These are phyloP conservation scores for Pisolithus albus DNA, from an alignment of 768 basidiomycete genomes.

Conservation along the genomic window DNA sequence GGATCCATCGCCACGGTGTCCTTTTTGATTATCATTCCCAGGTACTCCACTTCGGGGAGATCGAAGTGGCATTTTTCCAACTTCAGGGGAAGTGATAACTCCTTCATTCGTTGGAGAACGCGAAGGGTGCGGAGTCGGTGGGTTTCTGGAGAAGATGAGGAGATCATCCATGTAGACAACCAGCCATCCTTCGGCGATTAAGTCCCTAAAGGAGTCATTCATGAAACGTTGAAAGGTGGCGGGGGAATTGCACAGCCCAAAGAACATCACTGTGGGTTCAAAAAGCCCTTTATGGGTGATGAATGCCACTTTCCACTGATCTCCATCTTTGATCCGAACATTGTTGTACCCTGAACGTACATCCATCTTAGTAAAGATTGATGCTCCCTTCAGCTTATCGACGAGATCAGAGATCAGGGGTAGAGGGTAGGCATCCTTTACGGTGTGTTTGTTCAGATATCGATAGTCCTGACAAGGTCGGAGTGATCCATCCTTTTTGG, in stretches of 20 bases:
- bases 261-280: not conserved
- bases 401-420: not conserved
- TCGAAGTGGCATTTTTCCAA: not conserved
- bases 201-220: too few species aligned
- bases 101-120: not conserved
- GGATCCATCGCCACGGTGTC: not conserved
- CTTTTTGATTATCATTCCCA: not conserved
- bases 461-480: not conserved
- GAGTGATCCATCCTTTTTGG: too few species aligned
- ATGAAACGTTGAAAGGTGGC: too few species aligned
- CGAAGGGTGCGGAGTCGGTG: not conserved
- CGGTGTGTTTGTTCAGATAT: not conserved
- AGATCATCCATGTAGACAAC: not conserved
- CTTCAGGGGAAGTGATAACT: not conserved
- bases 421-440: not conserved
- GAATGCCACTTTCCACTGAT: not conserved
- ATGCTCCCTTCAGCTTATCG: not conserved
- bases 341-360: too few species aligned
- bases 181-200: not conserved
- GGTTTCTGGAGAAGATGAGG: not conserved
- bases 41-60: not conserved
- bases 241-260: not conserved
- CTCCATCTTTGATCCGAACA: not conserved
- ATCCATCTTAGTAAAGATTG: not conserved
- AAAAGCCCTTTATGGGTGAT: not conserved